Evolutionary conservation across 2,329 filamentous ascomycete genomes (phyloP).

Genomic region (Coniochaeta prunicola): DNA sequence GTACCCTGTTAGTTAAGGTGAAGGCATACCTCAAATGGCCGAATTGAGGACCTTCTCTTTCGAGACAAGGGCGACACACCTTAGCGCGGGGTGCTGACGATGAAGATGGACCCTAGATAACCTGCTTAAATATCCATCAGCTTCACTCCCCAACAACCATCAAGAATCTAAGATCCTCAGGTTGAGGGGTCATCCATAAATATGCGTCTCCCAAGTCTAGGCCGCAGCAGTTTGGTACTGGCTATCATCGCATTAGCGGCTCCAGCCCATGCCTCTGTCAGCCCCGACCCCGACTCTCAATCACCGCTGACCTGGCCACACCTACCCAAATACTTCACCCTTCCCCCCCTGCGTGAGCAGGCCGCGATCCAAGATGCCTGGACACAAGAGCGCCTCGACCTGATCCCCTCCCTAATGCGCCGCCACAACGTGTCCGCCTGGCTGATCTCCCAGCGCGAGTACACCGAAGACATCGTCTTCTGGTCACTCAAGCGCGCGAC

Average conservation of each 20-base stretch:
- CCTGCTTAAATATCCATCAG: not conserved
- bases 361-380: conserved; percentile 34
- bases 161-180: not conserved
- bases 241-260: not conserved
- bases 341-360: conserved; percentile 36
- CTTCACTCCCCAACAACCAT: not conserved
- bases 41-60: not conserved
- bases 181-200: not conserved
- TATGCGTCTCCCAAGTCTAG: not conserved
- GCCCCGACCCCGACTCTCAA: not conserved
- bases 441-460: conserved; percentile 41
- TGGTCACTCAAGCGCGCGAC: conserved; percentile 39
- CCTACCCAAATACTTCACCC: conserved; percentile 22
- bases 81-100: not conserved
- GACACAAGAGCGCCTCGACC: conserved; percentile 31
- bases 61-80: not conserved
- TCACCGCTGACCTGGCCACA: not conserved
- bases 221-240: not conserved
- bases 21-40: no score
- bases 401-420: conserved; percentile 32
- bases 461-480: conserved; percentile 43
- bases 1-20: no score
- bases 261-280: not conserved
- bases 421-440: conserved; percentile 40
- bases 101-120: no score